phyloP scores from a whole-genome alignment of 805 yeast genomes.

The Vanderwaltozyma polyspora region DNA sequence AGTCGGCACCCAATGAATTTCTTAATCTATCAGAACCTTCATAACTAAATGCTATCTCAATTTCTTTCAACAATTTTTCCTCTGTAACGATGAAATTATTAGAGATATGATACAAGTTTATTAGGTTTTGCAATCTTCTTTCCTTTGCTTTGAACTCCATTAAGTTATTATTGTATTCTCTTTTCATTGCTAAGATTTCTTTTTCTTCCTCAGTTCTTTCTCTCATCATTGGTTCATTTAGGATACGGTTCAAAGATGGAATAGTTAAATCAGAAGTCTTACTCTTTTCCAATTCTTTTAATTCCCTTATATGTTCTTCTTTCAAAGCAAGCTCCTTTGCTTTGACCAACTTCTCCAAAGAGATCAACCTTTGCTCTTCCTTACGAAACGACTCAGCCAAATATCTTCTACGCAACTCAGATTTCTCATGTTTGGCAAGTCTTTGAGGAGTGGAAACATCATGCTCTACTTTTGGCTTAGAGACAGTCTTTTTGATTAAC shows the following conservation, averaged over 20 bases:
- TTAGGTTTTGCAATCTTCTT: conserved; percentile 42
- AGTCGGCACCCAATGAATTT: conserved; percentile 10
- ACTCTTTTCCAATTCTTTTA: conserved; percentile 14
- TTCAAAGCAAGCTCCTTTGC: conserved; percentile 30
- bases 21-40: conserved; percentile 12
- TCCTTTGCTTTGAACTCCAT: conserved; percentile 42
- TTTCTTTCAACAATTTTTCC: conserved; percentile 35
- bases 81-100: conserved; percentile 63
- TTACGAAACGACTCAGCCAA: conserved; percentile 48
- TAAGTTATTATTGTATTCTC: conserved; percentile 54
- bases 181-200: conserved; percentile 43
- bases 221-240: conserved; percentile 61
- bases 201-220: conserved; percentile 63
- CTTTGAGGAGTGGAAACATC: conserved; percentile 12
- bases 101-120: conserved; percentile 64
- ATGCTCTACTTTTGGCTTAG: conserved; percentile 27
- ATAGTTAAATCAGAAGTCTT: conserved; percentile 44
- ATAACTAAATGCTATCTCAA: conserved; percentile 19
- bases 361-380: conserved; percentile 40
- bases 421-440: conserved; percentile 23
- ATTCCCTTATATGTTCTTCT: conserved; percentile 26
- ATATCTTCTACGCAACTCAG: conserved; percentile 63
- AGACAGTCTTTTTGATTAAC: conserved; percentile 44
- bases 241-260: conserved; percentile 63
- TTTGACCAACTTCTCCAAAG: conserved; percentile 18